phyloP scores from a whole-genome alignment of 2,329 filamentous ascomycete species.

The Dactylella cylindrospora region DNA sequence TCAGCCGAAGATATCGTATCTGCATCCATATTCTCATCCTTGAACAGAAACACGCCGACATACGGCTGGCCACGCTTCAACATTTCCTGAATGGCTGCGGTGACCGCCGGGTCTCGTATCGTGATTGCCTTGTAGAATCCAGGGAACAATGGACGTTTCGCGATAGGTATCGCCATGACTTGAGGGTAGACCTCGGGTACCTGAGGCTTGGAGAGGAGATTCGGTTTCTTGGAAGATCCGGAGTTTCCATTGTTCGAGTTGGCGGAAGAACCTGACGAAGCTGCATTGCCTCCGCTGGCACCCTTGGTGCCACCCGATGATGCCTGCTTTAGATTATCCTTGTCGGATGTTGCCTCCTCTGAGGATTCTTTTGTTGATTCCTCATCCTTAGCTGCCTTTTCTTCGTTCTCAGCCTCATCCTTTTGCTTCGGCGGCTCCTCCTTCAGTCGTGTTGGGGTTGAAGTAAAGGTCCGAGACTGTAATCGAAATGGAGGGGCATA shows the following conservation, averaged over 20 bases:
- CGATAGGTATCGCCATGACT: slow-evolving; percentile 95
- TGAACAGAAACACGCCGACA: slow-evolving; percentile 93
- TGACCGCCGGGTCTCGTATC: slow-evolving; percentile 87
- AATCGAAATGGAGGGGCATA: slow-evolving; percentile 47
- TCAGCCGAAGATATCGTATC: slow-evolving; percentile 87
- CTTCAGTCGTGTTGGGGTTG: slow-evolving; percentile 48
- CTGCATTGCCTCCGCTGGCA: slow-evolving; percentile 61
- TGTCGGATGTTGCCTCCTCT: slow-evolving; percentile 57
- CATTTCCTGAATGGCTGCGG: slow-evolving; percentile 90
- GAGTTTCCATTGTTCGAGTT: slow-evolving; percentile 70
- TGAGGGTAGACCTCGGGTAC: slow-evolving; percentile 96
- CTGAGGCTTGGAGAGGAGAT: slow-evolving; percentile 77
- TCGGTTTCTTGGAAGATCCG: slow-evolving; percentile 66
- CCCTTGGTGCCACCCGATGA: slow-evolving; percentile 56
- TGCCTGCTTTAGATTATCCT: slow-evolving; percentile 50
- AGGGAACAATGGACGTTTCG: slow-evolving; percentile 88
- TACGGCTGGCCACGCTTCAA: slow-evolving; percentile 97
- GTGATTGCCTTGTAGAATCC: slow-evolving; percentile 99
- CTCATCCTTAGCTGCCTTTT: slow-evolving; percentile 50
- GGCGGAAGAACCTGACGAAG: slow-evolving; percentile 57
- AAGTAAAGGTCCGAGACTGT: slow-evolving; percentile 52
- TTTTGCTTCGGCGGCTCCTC: slow-evolving; percentile 52
- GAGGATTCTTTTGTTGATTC: slow-evolving; percentile 50
- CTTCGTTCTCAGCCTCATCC: slow-evolving; percentile 56
- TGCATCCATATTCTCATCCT: slow-evolving; percentile 90